Conservation (phyloP, 2,329 filamentous ascomycete genomes). For the Fusarium chuoi region DNA sequence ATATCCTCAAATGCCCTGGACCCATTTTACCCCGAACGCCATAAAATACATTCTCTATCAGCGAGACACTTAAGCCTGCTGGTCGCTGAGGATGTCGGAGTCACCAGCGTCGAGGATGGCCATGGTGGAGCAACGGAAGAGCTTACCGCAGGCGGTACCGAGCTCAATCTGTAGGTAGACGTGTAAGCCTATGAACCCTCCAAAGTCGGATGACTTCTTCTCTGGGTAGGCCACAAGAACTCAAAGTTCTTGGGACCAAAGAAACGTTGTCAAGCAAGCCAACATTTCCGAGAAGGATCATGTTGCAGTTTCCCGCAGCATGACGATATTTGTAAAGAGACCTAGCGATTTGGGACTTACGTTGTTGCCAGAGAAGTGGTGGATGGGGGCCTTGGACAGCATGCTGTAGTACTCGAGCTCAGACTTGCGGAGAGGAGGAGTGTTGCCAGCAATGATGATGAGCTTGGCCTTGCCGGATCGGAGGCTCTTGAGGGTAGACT, state of each 20-base stretch:
- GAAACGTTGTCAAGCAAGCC: conserved; percentile 32
- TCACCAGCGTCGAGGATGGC: conserved; percentile 96
- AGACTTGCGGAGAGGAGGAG: conserved; percentile 95
- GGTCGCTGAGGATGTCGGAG: conserved; percentile 93
- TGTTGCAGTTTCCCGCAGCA: conserved; percentile 36
- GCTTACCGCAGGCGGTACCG: conserved; percentile 97
- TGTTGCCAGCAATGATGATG: conserved; percentile 93
- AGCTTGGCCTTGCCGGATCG: conserved; percentile 98
- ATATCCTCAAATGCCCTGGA: conserved; percentile 51
- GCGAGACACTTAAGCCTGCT: conserved; percentile 64
- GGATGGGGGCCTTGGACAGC: conserved; percentile 92
- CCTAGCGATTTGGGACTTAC: conserved; percentile 71
- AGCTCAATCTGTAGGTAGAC: conserved; percentile 84
- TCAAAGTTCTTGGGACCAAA: conserved; percentile 34
- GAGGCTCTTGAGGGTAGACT: conserved; percentile 78
- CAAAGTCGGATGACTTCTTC: conserved; percentile 91
- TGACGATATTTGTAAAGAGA: conserved; percentile 24
- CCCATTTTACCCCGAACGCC: conserved; percentile 58
- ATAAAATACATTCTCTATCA: conserved; percentile 46
- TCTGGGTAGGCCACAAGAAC: conserved; percentile 73
- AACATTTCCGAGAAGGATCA: conserved; percentile 41
- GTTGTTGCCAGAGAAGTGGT: conserved; percentile 99
- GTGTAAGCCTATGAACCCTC: conserved; percentile 80
- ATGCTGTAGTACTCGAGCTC: conserved; percentile 97
- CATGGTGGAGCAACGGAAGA: conserved; percentile 98